These are phyloP conservation scores for Apostasia shenzhenica DNA, from an alignment of 106 monocot species.

Conservation along the genomic window DNA sequence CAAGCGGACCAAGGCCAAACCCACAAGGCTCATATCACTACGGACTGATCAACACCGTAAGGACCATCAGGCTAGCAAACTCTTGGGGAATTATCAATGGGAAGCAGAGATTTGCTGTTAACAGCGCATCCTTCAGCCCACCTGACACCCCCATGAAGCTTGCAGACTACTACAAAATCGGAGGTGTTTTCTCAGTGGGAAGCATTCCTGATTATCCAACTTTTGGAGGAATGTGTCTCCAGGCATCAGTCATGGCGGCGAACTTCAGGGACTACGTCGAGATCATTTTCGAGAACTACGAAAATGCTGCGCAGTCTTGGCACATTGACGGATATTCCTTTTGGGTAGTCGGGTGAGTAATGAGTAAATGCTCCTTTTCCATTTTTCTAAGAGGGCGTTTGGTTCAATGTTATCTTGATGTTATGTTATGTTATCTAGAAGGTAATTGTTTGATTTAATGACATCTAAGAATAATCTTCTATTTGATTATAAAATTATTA, in stretches of 20 bases:
- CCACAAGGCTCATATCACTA: slow-evolving; percentile 81
- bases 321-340: slow-evolving; percentile 63
- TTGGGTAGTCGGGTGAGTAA: slow-evolving; percentile 55
- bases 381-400: too few relatives aligned
- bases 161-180: slow-evolving; percentile 54
- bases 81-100: slow-evolving; percentile 53
- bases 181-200: slow-evolving; percentile 43
- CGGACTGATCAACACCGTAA: slow-evolving; percentile 45
- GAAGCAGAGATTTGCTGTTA: slow-evolving; percentile 57
- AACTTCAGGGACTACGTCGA: slow-evolving; percentile 58
- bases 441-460: too few relatives aligned
- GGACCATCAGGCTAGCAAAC: slow-evolving; percentile 69
- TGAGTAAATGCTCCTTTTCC: too few relatives aligned
- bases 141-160: slow-evolving; percentile 59
- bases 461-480: neutral
- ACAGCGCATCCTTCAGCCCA: slow-evolving; percentile 53
- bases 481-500: neutral
- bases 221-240: slow-evolving; percentile 37
- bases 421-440: too few relatives aligned
- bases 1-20: slow-evolving; percentile 66
- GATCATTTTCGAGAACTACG: slow-evolving; percentile 63
- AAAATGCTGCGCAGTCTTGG: slow-evolving; percentile 52
- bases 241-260: slow-evolving; percentile 55
- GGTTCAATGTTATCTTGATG: too few relatives aligned
- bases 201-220: slow-evolving; percentile 51